These are phyloP conservation scores for Pittosporum tobira DNA, from an alignment of 129 eudicot species.

Conservation along the genomic window DNA sequence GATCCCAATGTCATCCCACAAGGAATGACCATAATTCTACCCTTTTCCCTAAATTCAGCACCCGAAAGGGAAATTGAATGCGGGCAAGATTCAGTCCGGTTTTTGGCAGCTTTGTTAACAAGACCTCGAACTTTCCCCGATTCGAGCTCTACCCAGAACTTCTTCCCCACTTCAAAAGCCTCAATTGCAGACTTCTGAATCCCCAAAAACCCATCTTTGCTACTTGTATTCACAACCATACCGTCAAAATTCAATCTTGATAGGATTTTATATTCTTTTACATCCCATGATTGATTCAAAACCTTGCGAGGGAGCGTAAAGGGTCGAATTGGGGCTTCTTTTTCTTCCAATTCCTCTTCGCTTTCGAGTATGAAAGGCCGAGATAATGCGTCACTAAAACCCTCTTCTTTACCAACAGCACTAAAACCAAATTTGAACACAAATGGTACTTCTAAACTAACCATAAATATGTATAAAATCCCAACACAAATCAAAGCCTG, in stretches of 20 bases:
- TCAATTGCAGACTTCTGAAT: slow-evolving; percentile 58
- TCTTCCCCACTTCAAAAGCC: slow-evolving; percentile 59
- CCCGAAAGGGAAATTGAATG: slow-evolving; percentile 56
- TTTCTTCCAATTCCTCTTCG: slow-evolving; percentile 63
- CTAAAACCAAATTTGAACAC: slow-evolving; percentile 30
- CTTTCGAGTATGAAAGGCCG: slow-evolving; percentile 36
- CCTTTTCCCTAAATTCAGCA: slow-evolving; percentile 31
- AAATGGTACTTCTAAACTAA: slow-evolving; percentile 70
- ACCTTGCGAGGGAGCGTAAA: slow-evolving; percentile 28
- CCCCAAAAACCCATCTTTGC: slow-evolving; percentile 51
- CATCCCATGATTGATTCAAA: slow-evolving; percentile 20
- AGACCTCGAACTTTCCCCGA: slow-evolving; percentile 28
- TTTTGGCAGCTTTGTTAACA: slow-evolving; percentile 11
- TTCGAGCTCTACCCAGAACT: slow-evolving; percentile 56
- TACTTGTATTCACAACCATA: slow-evolving; percentile 34
- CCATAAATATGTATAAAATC: slow-evolving; percentile 53
- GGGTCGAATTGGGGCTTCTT: slow-evolving; percentile 73
- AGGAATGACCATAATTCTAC: slow-evolving; percentile 59
- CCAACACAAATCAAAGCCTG: slow-evolving; percentile 44
- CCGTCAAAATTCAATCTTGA: slow-evolving; percentile 56
- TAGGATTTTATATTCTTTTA: slow-evolving; percentile 32
- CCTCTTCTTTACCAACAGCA: slow-evolving; percentile 40
- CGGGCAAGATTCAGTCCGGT: slow-evolving; percentile 54
- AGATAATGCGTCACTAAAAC: slow-evolving; percentile 18
- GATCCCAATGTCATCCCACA: slow-evolving; percentile 94